A percentile compares a stretch with the other conserved stretches of the same genome.
Conservation (phyloP, 495 filamentous ascomycete species). For the Elasticomyces elasticus region DNA sequence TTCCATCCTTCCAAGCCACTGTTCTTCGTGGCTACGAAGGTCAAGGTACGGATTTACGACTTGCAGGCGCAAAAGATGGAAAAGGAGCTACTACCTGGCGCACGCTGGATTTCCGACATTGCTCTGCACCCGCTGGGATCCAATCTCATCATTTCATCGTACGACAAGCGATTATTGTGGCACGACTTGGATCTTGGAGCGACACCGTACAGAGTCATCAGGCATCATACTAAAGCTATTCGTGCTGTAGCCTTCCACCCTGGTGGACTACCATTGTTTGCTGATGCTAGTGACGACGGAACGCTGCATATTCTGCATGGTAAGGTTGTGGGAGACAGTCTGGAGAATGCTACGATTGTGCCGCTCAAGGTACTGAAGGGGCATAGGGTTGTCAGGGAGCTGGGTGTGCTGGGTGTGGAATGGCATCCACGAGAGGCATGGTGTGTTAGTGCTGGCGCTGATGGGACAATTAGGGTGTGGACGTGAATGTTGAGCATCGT, state of each 20-base stretch:
- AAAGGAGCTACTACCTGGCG: constrained; percentile 85
- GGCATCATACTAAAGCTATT: constrained; percentile 87
- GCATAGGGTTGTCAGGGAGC: constrained; percentile 64
- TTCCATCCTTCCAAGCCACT: constrained; percentile 91
- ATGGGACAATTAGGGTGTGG: constrained; percentile 81
- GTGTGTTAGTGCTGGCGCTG: constrained; percentile 87
- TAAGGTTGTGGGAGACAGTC: constrained; percentile 81
- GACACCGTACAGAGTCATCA: constrained; percentile 86
- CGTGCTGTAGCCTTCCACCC: constrained; percentile 77
- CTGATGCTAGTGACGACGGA: constrained; percentile 87
- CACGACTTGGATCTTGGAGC: constrained; percentile 89
- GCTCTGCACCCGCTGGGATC: constrained; percentile 88
- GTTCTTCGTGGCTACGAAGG: constrained; percentile 92
- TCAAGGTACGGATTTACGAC: constrained; percentile 84
- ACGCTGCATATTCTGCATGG: constrained; percentile 93
- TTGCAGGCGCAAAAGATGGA: constrained; percentile 77
- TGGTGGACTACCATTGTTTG: constrained; percentile 64
- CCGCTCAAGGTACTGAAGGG: constrained; percentile 89
- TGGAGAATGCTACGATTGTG: constrained; percentile 93
- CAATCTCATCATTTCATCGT: constrained; percentile 86
- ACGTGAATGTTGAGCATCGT: constrained; percentile 29
- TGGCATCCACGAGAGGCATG: constrained; percentile 92
- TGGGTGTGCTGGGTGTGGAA: constrained; percentile 87
- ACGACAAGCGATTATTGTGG: constrained; percentile 90
- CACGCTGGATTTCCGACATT: constrained; percentile 88